phyloP scores from a whole-genome alignment of 768 basidiomycete genomes.

The Paxillus involutus region DNA sequence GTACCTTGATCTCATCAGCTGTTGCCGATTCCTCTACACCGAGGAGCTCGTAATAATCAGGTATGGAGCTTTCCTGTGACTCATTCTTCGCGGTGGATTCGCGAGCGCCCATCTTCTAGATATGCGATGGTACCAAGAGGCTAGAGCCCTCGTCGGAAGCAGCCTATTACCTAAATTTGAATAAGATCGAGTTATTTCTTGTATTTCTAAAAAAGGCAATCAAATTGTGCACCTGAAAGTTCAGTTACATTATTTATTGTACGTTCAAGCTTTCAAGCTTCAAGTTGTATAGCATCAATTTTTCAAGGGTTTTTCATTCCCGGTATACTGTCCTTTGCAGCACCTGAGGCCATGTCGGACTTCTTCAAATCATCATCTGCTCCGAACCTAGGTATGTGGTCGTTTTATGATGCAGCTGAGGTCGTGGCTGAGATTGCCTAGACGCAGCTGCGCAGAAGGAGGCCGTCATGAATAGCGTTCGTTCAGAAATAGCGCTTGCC shows the following conservation, averaged over 20 bases:
- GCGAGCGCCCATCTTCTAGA: constrained; percentile 58
- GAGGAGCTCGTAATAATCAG: constrained; percentile 83
- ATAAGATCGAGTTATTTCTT: not conserved
- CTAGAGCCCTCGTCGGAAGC: not conserved
- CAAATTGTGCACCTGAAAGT: not conserved
- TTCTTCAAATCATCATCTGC: constrained; percentile 44
- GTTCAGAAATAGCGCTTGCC: constrained; percentile 66
- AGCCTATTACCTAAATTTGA: not conserved
- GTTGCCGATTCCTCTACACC: constrained; percentile 82
- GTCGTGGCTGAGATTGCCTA: constrained; percentile 10
- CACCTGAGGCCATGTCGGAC: constrained; percentile 45
- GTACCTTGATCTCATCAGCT: constrained; percentile 85
- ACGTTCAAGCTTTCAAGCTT: not conserved
- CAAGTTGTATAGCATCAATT: too few species aligned
- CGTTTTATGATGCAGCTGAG: not conserved
- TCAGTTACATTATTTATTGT: too few species aligned
- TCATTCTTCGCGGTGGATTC: constrained; percentile 53
- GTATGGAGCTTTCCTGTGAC: constrained; percentile 24
- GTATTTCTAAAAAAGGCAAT: constrained; percentile 15
- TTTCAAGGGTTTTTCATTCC: not conserved
- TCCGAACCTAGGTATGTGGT: constrained; percentile 26
- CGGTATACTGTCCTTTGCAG: not conserved
- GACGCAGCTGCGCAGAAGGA: constrained; percentile 41
- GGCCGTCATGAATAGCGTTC: constrained; percentile 59
- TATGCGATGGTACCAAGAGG: not conserved